Conservation (phyloP, 129 eudicot genomes). For the Arctium minus region DNA sequence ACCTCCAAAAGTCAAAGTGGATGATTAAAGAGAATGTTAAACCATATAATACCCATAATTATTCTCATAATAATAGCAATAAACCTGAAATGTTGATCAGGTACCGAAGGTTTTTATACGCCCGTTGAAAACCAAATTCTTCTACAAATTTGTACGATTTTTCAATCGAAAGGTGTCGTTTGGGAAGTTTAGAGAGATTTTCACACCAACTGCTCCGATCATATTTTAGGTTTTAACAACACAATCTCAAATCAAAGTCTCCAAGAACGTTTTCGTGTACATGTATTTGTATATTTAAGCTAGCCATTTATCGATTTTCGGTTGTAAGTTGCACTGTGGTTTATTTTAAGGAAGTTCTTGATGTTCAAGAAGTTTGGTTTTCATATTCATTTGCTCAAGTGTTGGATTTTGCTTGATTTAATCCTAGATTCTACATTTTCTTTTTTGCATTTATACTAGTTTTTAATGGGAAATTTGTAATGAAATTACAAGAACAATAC, state of each 20-base stretch:
- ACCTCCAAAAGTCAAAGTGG: slow-evolving; percentile 5
- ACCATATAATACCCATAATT: background rate
- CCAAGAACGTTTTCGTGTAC: slow-evolving; percentile 9
- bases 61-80: background rate
- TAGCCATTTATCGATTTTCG: background rate
- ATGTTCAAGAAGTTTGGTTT: background rate
- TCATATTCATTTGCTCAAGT: background rate
- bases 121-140: background rate
- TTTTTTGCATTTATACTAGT: background rate
- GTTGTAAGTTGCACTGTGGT: background rate
- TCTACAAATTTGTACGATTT: slow-evolving; percentile 10
- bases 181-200: background rate
- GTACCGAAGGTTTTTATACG: background rate
- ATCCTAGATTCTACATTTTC: too few species aligned
- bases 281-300: slow-evolving; percentile 15
- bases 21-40: background rate
- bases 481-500: too few species aligned
- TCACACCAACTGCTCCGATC: background rate
- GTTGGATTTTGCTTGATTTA: background rate
- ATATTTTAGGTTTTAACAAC: slow-evolving; percentile 6
- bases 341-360: background rate
- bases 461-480: too few species aligned
- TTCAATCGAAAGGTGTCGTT: background rate
- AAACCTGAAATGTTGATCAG: background rate
- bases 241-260: background rate